Evolutionary conservation across 257 asterid species (phyloP), one percentile per base, ranked within the genome.

Genomic region (Solanum okadae): DNA sequence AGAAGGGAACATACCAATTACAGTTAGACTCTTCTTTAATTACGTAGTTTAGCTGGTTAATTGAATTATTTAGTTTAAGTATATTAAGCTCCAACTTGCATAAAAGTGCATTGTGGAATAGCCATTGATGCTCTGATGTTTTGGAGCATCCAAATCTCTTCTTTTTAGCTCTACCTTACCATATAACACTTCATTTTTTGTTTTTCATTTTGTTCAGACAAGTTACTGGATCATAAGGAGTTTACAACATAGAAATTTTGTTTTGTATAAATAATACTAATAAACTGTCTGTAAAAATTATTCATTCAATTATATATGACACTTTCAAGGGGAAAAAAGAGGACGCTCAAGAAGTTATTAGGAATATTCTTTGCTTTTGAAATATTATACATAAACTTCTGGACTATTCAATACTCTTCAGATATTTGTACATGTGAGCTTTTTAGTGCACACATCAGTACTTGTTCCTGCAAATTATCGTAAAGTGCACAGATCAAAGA

Each of bases 201-300:
- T 34, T 15, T 79, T n/a, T 10, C 25, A 27, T 77, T 44, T 87
- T n/a, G 79, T 91, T 96, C 96, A 95, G 98, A 89, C 98, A 6
- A 88, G 91, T 91, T 88, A 83, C 90, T 95, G 97, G 98, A 91
- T 94, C 86, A 93, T 91, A 90, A 94, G 90, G 93, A 90, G 98
- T 92, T 94, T 95, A 81, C 92, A 92, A 37, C 40, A 37, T 37
- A 37, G 40, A 37, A 37, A 37, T 0, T 37, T 37, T 7, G 40
- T 37, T 37, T 37, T 37, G 40, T 37, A 37, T 37, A 37, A 37
- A 37, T 37, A 37, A 37, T 37, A 37, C 40, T 37, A 37, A 37
- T 37, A 37, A 37, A 8, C 3, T 37, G 40, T 37, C 2, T 37
- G 40, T 37, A 37, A 37, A 37, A 37, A 37, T 37, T 37, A 37